phyloP scores from a whole-genome alignment of 306 rosid genomes.

The Oemleria cerasiformis region DNA sequence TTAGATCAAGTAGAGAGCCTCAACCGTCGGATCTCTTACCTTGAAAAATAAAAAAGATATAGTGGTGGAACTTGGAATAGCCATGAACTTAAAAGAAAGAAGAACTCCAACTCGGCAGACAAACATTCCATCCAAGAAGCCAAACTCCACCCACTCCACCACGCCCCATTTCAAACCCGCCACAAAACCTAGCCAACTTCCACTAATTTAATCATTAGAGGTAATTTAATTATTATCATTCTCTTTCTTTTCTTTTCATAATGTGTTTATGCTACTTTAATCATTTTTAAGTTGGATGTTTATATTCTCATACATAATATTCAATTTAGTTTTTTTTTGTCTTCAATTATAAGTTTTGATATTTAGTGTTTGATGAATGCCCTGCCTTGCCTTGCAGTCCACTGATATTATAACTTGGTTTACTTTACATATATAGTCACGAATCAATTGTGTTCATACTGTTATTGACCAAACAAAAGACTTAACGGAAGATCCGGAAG shows the following conservation, averaged over 20 bases:
- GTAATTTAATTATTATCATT: not conserved
- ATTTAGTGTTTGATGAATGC: too few species aligned
- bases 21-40: not conserved
- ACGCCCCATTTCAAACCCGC: not conserved
- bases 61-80: conserved; percentile 25
- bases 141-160: not conserved
- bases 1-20: not conserved
- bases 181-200: conserved; percentile 8
- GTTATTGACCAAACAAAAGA: too few species aligned
- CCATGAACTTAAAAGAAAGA: conserved; percentile 11
- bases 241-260: not conserved
- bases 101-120: not conserved
- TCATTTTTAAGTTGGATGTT: not conserved
- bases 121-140: conserved; percentile 33
- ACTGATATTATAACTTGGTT: too few species aligned
- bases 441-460: too few species aligned
- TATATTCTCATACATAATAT: too few species aligned
- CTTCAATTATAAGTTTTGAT: too few species aligned
- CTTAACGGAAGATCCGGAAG: too few species aligned
- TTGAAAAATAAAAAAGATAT: too few species aligned
- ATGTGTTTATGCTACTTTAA: not conserved
- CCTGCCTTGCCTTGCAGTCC: too few species aligned
- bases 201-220: not conserved
- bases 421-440: too few species aligned
- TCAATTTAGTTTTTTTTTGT: too few species aligned